Evolutionary conservation across 1,284 basidiomycete species (phyloP), one percentile per base, ranked within the genome.

Genomic region (Sporisorium graminicola): DNA sequence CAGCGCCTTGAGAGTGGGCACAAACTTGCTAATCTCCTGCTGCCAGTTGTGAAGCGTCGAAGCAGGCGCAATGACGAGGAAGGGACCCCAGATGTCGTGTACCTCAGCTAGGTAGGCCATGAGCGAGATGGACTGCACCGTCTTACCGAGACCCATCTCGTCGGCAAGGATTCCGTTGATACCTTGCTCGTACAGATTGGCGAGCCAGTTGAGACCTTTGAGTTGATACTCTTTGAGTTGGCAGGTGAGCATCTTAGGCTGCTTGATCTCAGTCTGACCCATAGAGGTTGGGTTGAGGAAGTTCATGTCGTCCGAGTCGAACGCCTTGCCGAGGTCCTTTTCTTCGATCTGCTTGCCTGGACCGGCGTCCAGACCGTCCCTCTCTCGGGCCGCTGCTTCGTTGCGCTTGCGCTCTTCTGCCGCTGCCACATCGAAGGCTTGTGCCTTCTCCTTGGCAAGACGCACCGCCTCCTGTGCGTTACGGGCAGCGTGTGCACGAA

Each of bases 1-100:
- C 42, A 99, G 86, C 1, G 95, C 94, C 86, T 98, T 99, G 73
- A 99, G 89, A 50, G 89, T 89, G 26, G 97, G 97, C 5, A 98
- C 94, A 86, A 99, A 99, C 31, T 94, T 92, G 29, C 94, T 93
- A 66, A 99, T 90, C 87, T 99, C 97, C 85, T 99, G 97, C 86
- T 99, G 96, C 97, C 97, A 99, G 85, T 99, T 99, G 87, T 99
- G 97, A 74, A 99, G 88, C 0, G 97, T 99, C 6, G 96, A 98
- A 1, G 95, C 93, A 1, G 97, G 97, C 1, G 97, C 95, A 55
- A 99, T 97, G 65, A 99, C 95, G n/a, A 99, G 90, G 89, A 99
- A 99, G 18, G 97, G 97, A 0, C 97, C 97, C 97, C 97, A 99
- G 70, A 99, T 97, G 84, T 98, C 93, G 86, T 99, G 97, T 1